Base-by-base conservation (phyloP, 495 filamentous ascomycete genomes). In the Hyaloscypha finlandica region DNA sequence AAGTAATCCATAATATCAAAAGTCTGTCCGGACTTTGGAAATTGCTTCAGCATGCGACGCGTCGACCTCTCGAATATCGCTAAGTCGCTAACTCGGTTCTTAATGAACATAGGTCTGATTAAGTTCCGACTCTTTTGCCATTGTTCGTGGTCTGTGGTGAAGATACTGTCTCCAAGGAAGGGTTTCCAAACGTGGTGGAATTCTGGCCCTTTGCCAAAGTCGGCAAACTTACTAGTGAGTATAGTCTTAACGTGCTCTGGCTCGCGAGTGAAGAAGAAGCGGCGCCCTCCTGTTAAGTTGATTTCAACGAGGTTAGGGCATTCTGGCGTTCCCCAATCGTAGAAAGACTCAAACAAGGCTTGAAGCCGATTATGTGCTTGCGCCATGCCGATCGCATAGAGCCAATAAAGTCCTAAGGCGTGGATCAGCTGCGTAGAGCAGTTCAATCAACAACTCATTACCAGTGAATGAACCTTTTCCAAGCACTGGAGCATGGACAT, bases 211-310 rank as follows among this genome's bases (percentile, higher is more conserved):
- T 91, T 91, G 65, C 89, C 89, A 70, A 84, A 90, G 75, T 91
- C 86, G 74, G 66, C 62, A 89, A 86, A 97, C 69, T 94, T 87
- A 0, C 86, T 89, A 0, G 92, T 90, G 3, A 97, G 81, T 4
- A 96, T 76, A 0, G 92, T 87, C 73, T 96, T 92, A 74, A 96
- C 81, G 75, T 94, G 96, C 71, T 92, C 88, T 0, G 90, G 92
- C 51, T 92, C 89, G n/a, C 77, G 80, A 1, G 90, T 92, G 63
- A 91, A 74, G 45, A 91, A 73, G 22, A 85, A 68, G 14, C 88
- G 86, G 8, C 42, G 8, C 19, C 42, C 42, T 48, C 42, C 42
- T 19, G 42, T 48, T 19, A 48, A 8, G 19, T 48, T 48, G 19
- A 48, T 48, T 48, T 48, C 42, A 48, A 48, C 42, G 8, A 48